phyloP scores from a whole-genome alignment of 2,329 filamentous ascomycete genomes.

The Elsinoe necatrix region DNA sequence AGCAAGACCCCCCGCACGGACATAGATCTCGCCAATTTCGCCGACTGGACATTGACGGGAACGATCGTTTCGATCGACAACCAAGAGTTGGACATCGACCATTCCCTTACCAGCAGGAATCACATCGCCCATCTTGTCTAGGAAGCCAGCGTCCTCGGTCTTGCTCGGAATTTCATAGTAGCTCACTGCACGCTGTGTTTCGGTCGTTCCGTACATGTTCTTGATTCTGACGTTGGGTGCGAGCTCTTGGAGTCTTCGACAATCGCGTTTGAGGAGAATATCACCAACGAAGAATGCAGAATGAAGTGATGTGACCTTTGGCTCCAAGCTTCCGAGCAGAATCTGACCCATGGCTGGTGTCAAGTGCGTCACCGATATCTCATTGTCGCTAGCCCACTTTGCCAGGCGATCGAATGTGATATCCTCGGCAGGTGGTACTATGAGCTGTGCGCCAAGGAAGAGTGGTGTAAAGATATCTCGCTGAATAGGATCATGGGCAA shows the following conservation, averaged over 20 bases:
- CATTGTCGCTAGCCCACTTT: constrained; percentile 75
- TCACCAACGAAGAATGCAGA: constrained; percentile 89
- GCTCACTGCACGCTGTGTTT: constrained; percentile 71
- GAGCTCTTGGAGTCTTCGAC: constrained; percentile 63
- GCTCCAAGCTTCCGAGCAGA: constrained; percentile 74
- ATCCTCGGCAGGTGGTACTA: constrained; percentile 72
- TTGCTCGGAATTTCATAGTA: constrained; percentile 70
- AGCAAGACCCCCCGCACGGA: constrained; percentile 74
- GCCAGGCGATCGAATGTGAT: constrained; percentile 79
- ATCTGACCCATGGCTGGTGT: constrained; percentile 97
- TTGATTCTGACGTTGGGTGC: constrained; percentile 67
- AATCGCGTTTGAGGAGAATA: constrained; percentile 76
- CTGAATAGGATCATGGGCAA: constrained; percentile 61
- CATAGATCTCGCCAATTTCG: constrained; percentile 75
- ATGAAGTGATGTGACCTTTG: constrained; percentile 50
- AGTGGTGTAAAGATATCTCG: constrained; percentile 83
- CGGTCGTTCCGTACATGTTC: constrained; percentile 85
- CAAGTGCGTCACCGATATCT: constrained; percentile 73
- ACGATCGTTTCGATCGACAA: constrained; percentile 62
- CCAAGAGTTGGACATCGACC: constrained; percentile 77
- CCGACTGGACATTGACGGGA: constrained; percentile 68
- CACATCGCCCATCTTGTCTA: constrained; percentile 61
- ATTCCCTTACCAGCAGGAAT: constrained; percentile 82
- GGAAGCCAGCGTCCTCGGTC: constrained; percentile 53
- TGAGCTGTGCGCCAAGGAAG: constrained; percentile 70